Base-by-base conservation (phyloP, 2,329 filamentous ascomycete species). In the Zarea fungicola region DNA sequence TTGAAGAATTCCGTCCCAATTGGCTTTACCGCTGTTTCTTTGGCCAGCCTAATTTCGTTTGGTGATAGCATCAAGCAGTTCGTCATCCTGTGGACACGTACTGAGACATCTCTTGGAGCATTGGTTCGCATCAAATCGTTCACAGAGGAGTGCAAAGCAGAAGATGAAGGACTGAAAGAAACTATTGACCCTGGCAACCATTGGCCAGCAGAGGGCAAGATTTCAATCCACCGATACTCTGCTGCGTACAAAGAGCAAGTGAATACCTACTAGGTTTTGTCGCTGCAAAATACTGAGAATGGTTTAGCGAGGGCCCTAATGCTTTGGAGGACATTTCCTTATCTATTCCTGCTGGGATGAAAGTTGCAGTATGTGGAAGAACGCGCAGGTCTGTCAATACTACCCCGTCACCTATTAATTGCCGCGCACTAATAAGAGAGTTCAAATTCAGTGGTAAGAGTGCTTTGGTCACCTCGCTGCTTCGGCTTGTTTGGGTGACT, bases 301-400 rank as follows among this genome's bases (percentile, higher is more conserved):
- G 29, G 13, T 11, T 11, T 32, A 32, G 29, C 6, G 13, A 11
- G 29, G 29, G 11, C 29, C 29, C 29, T 14, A 32, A 32, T 28
- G 53, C 52, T 1, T 16, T 56, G 3, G 48, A 50, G 25, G 45
- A 55, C 28, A 19, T 56, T 13, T 52, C 34, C 3, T 45, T 56
- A 7, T 52, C 50, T 10, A 52, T 56, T 7, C 42, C 49, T 4
- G 37, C 52, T 1, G 52, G 54, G 4, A 39, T 51, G 7, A 46
- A 46, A 14, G 32, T 46, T 5, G 43, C 43, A 6, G 22, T 46
- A 14, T 46, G 43, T 47, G 34, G 44, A 6, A 23, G 44, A 21
- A 47, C 44, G 4, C 34, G 44, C 16, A 47, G 44, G 44, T 35
- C 18, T 18, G 44, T 39, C 32, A 18, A 11, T 11, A 9, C 5